A percentile compares a stretch with the other conserved stretches of the same genome.
Evolutionary conservation across 352 stramenopile species (phyloP).

Genomic region (Globisporangium cylindrosporum): DNA sequence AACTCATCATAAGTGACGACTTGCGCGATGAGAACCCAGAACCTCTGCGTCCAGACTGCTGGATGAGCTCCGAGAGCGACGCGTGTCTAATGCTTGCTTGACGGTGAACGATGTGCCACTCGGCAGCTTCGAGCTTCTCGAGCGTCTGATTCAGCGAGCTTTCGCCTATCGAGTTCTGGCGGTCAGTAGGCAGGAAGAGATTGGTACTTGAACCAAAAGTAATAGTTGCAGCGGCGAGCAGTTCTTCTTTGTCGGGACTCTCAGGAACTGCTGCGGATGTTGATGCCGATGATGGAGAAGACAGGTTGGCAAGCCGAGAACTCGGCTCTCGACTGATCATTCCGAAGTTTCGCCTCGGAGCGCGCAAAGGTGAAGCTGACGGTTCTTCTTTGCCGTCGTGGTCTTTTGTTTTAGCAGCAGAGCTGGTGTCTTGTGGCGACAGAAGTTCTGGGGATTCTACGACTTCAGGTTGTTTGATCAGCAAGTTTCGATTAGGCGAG

Average conservation of each 20-base stretch:
- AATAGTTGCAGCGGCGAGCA: neutral
- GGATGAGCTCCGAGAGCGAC: conserved; percentile 21
- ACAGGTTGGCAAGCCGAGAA: neutral
- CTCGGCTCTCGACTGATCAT: conserved; percentile 4
- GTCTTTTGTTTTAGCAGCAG: neutral
- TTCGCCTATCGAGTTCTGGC: conserved; percentile 13
- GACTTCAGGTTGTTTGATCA: neutral
- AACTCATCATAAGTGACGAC: conserved; percentile 2
- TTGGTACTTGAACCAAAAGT: neutral
- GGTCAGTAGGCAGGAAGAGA: neutral
- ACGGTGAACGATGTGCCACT: conserved; percentile 44
- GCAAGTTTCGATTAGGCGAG: neutral
- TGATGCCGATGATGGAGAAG: neutral
- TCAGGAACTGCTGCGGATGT: neutral
- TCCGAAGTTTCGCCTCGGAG: conserved; percentile 7
- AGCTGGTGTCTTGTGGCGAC: neutral
- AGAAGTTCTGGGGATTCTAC: neutral
- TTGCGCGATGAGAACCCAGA: conserved; percentile 4
- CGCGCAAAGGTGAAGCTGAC: neutral
- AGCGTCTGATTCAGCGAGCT: conserved; percentile 25
- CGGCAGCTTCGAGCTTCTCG: conserved; percentile 40
- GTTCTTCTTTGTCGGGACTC: neutral
- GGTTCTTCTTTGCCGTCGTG: neutral
- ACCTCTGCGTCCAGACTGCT: conserved; percentile 9
- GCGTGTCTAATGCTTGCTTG: conserved; percentile 28